These are phyloP conservation scores for Quercus suber DNA, from an alignment of 306 rosid species.

Conservation along the genomic window DNA sequence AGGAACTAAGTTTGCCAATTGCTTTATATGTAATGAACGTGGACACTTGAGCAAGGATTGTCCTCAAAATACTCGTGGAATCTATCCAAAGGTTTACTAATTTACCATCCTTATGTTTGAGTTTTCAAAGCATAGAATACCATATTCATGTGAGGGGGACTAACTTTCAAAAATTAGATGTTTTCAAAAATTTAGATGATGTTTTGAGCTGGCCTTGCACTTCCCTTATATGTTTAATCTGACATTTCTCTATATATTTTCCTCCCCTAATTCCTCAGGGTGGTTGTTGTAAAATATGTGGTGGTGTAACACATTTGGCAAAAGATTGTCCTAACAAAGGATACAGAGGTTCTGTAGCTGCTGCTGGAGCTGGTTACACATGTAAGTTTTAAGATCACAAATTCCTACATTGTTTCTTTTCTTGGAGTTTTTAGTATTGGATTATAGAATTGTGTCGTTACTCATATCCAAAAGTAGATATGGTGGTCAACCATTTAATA, in stretches of 20 bases:
- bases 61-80: conserved; percentile 82
- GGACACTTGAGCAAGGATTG: conserved; percentile 95
- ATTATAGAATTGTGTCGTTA: neutral
- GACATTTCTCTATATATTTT: conserved; percentile 4
- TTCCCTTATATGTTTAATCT: conserved; percentile 6
- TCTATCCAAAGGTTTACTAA: conserved; percentile 79
- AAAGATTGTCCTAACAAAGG: conserved; percentile 83
- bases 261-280: conserved; percentile 48
- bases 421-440: conserved; percentile 5
- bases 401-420: neutral
- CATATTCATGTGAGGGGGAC: neutral
- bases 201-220: neutral
- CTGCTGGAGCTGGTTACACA: conserved; percentile 12
- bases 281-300: conserved; percentile 91
- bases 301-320: conserved; percentile 93
- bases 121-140: neutral
- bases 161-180: neutral
- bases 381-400: conserved; percentile 35
- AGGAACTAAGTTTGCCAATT: conserved; percentile 82
- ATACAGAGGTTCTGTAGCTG: conserved; percentile 26
- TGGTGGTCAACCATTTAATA: neutral
- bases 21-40: conserved; percentile 76
- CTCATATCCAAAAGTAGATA: neutral
- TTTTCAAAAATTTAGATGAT: neutral
- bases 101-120: neutral